Evolutionary conservation across 352 stramenopile species (phyloP).

Genomic region (Pythium brachiatum): DNA sequence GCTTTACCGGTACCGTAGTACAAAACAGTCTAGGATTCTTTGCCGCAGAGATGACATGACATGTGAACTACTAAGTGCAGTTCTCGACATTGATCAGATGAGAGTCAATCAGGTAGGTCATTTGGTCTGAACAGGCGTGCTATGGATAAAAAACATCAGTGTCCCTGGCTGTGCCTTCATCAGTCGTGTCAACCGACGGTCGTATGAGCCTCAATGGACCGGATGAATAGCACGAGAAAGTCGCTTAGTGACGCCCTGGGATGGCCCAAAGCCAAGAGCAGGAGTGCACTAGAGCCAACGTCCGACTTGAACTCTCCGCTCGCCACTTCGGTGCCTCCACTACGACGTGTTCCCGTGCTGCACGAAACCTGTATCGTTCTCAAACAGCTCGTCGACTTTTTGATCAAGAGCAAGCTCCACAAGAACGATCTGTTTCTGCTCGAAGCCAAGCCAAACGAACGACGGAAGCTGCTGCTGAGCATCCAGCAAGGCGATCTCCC

Average conservation of each 20-base stretch:
- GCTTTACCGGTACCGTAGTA: too few species aligned
- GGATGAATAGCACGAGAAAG: neutral
- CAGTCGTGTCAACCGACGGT: too few species aligned
- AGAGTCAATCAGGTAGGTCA: too few species aligned
- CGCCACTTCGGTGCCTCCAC: constrained; percentile 24
- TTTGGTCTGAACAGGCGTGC: neutral
- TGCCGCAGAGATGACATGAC: too few species aligned
- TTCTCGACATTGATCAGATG: too few species aligned
- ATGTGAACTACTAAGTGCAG: too few species aligned
- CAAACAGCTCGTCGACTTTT: constrained; percentile 31
- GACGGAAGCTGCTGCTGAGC: constrained; percentile 17
- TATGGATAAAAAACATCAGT: too few species aligned
- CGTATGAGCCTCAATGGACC: neutral
- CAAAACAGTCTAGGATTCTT: too few species aligned
- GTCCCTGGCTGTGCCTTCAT: too few species aligned
- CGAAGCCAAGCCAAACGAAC: constrained; percentile 24
- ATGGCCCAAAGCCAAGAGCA: neutral
- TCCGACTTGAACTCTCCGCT: too few species aligned
- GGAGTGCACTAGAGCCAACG: too few species aligned
- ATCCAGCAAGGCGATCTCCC: constrained; percentile 27
- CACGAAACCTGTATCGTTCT: constrained; percentile 28
- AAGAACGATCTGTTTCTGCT: constrained; percentile 35
- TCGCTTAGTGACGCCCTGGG: neutral
- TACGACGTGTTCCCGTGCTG: too few species aligned
- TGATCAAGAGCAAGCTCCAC: constrained; percentile 38